Percentiles rank a stretch among this genome's conserved stretches.
Conservation (phyloP, 495 filamentous ascomycete species). For the Podospora pseudopauciseta region DNA sequence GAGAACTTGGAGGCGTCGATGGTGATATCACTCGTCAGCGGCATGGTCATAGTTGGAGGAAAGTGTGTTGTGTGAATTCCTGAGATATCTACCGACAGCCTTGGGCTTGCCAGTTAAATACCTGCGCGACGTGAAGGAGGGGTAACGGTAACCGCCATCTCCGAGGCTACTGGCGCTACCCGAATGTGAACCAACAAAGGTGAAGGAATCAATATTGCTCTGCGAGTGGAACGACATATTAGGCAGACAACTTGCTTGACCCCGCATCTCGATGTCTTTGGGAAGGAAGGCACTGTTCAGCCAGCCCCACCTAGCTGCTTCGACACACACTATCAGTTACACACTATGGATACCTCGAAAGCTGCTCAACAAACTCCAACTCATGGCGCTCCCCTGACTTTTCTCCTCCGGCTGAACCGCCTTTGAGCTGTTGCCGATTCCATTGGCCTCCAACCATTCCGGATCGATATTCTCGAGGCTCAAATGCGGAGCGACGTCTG, state of each 20-base stretch:
- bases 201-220: background rate
- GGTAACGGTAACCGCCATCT: background rate
- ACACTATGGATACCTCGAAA: no score
- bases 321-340: no score
- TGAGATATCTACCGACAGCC: no score
- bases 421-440: no score
- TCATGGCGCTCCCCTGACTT: no score
- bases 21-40: conserved; percentile 8
- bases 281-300: background rate
- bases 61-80: no score
- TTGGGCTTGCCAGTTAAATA: background rate
- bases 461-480: no score
- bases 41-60: background rate
- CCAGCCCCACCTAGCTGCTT: background rate
- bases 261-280: background rate
- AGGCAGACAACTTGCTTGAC: background rate
- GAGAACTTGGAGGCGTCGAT: conserved; percentile 9
- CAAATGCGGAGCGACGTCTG: no score
- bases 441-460: no score
- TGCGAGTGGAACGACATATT: background rate
- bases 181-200: background rate
- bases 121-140: background rate
- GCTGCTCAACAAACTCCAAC: no score
- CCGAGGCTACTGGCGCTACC: background rate
- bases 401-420: no score